phyloP scores from a whole-genome alignment of 805 yeast species.

The Schwanniomyces sp. region DNA sequence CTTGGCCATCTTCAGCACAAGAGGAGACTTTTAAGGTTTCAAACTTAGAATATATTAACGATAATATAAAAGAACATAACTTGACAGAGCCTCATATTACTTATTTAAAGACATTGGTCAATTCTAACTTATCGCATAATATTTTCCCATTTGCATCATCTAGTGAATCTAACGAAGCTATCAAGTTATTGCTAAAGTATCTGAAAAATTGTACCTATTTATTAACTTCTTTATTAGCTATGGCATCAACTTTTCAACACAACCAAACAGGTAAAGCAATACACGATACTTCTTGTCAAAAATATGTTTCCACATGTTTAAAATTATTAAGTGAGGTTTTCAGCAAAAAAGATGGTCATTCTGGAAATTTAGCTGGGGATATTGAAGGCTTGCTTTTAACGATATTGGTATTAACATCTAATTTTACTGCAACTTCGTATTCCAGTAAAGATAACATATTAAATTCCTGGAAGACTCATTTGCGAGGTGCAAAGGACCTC shows the following conservation, averaged over 20 bases:
- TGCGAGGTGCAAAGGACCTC: constrained; percentile 60
- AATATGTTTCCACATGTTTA: constrained; percentile 59
- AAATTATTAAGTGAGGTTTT: constrained; percentile 48
- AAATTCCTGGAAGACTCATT: constrained; percentile 61
- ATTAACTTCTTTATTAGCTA: constrained; percentile 63
- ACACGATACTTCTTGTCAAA: constrained; percentile 55
- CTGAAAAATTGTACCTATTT: constrained; percentile 60
- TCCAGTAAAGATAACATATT: constrained; percentile 9
- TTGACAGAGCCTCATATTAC: constrained; percentile 28
- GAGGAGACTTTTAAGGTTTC: constrained; percentile 5
- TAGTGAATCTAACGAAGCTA: constrained; percentile 34
- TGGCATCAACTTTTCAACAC: constrained; percentile 60
- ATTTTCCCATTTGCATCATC: constrained; percentile 39
- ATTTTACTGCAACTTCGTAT: constrained; percentile 49
- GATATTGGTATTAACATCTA: constrained; percentile 58
- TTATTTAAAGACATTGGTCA: constrained; percentile 29
- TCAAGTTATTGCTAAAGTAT: constrained; percentile 49
- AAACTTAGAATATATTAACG: constrained; percentile 25
- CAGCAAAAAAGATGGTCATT: constrained; percentile 26
- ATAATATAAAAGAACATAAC: constrained; percentile 20
- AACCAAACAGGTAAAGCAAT: constrained; percentile 32
- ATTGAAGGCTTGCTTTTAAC: constrained; percentile 68
- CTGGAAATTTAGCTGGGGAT: constrained; percentile 35
- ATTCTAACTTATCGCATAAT: constrained; percentile 28
- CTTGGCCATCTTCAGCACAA: background rate